Evolutionary conservation across 192 early-diverging fungal species (phyloP).

Genomic region (Nowakowskiella sp.): DNA sequence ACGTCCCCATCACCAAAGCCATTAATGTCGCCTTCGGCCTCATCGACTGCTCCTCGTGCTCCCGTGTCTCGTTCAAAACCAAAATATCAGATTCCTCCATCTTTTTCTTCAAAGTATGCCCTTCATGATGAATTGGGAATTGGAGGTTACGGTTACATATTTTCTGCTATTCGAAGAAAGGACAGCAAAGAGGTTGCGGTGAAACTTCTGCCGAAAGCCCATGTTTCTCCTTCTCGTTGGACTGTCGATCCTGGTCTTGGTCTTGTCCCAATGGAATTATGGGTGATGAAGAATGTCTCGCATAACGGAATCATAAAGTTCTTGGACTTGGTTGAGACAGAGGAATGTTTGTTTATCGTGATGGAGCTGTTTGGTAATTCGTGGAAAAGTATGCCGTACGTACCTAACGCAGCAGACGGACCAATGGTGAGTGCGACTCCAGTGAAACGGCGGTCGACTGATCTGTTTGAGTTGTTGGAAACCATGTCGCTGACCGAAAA

Average conservation of each 20-base stretch:
- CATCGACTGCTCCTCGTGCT: too few species aligned
- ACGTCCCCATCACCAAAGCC: too few species aligned
- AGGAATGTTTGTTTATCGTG: conserved; percentile 47
- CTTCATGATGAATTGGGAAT: neutral
- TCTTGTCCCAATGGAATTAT: conserved; percentile 54
- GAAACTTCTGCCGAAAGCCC: conserved; percentile 45
- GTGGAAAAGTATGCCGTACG: conserved; percentile 32
- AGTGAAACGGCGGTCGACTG: conserved; percentile 46
- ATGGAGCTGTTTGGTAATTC: conserved; percentile 62
- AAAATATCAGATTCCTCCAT: neutral
- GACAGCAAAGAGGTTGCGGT: neutral
- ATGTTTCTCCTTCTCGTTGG: conserved; percentile 47
- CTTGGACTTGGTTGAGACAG: conserved; percentile 45
- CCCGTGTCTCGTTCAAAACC: too few species aligned
- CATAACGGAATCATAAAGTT: conserved; percentile 49
- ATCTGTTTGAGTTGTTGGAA: conserved; percentile 63
- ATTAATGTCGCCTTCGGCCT: too few species aligned
- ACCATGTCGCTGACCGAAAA: neutral
- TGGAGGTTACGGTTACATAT: neutral
- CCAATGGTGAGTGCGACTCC: too few species aligned
- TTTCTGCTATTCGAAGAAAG: neutral
- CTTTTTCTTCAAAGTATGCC: neutral
- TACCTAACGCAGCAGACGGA: too few species aligned
- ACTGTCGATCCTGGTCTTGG: conserved; percentile 43
- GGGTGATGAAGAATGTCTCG: conserved; percentile 47